Evolutionary conservation across 2,329 filamentous ascomycete genomes (phyloP).

Genomic region (Phoma herbarum): DNA sequence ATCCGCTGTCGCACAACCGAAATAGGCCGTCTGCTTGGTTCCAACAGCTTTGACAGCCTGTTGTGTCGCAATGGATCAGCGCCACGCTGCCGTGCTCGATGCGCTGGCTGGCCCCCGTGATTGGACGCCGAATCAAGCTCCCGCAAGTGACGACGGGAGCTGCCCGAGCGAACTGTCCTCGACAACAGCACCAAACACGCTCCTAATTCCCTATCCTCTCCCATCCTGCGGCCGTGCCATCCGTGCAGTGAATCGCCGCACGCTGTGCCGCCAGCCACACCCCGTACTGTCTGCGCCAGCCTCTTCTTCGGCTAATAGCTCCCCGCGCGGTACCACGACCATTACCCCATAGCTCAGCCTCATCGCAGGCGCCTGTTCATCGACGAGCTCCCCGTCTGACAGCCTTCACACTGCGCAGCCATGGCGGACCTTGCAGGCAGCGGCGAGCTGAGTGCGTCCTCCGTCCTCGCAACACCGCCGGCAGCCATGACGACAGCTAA

Average conservation of each 20-base stretch:
- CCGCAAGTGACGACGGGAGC: not conserved
- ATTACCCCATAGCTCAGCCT: constrained; percentile 41
- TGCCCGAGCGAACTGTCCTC: not conserved
- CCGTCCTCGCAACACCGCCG: not conserved
- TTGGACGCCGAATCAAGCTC: not conserved
- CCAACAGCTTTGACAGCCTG: constrained; percentile 31
- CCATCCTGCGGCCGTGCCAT: not conserved
- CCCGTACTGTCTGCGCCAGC: constrained; percentile 29
- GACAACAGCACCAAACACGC: constrained; percentile 11
- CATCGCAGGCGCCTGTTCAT: constrained; percentile 13
- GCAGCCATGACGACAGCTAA: constrained; percentile 28
- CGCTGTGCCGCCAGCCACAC: constrained; percentile 13
- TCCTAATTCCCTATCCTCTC: not conserved
- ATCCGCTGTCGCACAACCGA: constrained; percentile 4
- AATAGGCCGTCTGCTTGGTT: constrained; percentile 1
- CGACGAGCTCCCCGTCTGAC: constrained; percentile 28
- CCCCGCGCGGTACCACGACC: constrained; percentile 40
- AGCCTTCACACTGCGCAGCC: constrained; percentile 31
- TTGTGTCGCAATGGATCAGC: constrained; percentile 16
- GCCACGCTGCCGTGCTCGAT: not conserved
- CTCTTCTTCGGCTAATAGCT: constrained; percentile 36
- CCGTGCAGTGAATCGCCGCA: constrained; percentile 10
- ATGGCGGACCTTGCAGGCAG: constrained; percentile 49
- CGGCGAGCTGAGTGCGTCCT: constrained; percentile 46
- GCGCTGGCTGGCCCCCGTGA: not conserved